Evolutionary conservation across 306 rosid species (phyloP).

Genomic region (Fragaria iinumae): DNA sequence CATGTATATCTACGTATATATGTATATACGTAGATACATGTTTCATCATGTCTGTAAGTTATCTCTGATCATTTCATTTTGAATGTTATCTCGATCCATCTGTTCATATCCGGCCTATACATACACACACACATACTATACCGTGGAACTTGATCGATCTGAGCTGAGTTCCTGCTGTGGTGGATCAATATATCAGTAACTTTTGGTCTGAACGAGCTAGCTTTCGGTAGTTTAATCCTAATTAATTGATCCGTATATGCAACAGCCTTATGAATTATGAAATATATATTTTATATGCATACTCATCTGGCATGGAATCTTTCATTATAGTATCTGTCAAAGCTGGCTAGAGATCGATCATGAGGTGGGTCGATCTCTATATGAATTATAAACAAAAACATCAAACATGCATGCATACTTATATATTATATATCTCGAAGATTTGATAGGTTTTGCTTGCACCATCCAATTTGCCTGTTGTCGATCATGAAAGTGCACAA

Average conservation of each 20-base stretch:
- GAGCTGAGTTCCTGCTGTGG: no score
- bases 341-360: not conserved
- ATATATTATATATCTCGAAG: not conserved
- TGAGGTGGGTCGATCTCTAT: not conserved
- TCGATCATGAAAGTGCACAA: slow-evolving; percentile 8
- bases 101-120: not conserved
- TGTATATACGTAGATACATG: no score
- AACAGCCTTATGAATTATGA: not conserved
- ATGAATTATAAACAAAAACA: not conserved
- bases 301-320: slow-evolving; percentile 2
- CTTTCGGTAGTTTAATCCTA: not conserved
- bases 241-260: not conserved
- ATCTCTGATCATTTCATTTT: not conserved
- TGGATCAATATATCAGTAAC: not conserved
- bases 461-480: slow-evolving; percentile 6
- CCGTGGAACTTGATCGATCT: no score
- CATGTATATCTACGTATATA: not conserved
- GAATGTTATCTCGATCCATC: not conserved
- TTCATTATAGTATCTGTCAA: not conserved
- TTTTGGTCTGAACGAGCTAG: not conserved
- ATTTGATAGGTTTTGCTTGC: slow-evolving; percentile 15
- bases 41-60: not conserved
- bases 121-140: no score
- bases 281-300: not conserved
- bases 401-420: no score